Evolutionary conservation across 2,329 filamentous ascomycete genomes (phyloP).

Genomic region (Colletotrichum abscissum): DNA sequence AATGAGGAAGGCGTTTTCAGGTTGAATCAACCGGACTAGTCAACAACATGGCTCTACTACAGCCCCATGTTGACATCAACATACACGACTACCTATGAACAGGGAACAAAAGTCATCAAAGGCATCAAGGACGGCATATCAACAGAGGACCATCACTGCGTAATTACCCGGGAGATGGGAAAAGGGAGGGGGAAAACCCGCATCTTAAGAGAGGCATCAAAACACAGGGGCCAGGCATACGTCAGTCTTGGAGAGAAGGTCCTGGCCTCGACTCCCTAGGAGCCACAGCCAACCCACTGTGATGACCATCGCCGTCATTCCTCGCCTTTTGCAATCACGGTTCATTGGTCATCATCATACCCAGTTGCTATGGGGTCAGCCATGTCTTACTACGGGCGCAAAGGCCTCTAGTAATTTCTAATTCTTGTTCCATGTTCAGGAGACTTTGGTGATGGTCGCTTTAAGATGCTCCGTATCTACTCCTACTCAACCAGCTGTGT

Average conservation of each 20-base stretch:
- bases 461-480: neutral
- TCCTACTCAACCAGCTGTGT: neutral
- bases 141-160: neutral
- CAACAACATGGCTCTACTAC: neutral
- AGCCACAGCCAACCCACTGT: no score
- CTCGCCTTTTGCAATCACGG: neutral
- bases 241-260: neutral
- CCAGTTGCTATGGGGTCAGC: neutral
- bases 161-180: neutral
- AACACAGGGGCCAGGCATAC: neutral
- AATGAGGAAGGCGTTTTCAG: neutral
- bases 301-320: neutral
- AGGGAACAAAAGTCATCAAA: neutral
- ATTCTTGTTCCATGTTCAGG: neutral
- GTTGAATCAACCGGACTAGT: no score
- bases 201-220: neutral
- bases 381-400: neutral
- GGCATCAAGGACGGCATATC: neutral
- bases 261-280: neutral
- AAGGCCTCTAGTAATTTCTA: neutral
- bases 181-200: neutral
- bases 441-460: neutral
- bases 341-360: neutral
- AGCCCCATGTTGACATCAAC: neutral
- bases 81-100: neutral